Base-by-base conservation (phyloP, 2,329 filamentous ascomycete genomes). In the Neonectria sp. region DNA sequence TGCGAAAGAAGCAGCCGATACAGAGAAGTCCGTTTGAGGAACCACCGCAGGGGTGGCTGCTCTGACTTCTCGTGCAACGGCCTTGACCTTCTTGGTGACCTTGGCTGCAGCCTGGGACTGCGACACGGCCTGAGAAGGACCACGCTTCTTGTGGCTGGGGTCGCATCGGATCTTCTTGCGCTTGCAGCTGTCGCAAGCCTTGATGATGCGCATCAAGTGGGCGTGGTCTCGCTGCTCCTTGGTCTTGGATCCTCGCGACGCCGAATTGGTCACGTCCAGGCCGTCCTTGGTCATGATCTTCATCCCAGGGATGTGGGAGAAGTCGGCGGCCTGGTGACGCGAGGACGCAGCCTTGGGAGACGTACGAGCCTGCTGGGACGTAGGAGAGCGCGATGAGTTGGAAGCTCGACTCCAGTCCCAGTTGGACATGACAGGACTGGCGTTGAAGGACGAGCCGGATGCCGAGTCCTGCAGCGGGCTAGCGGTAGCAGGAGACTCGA, bases 171-270 rank as follows among this genome's bases (percentile, higher is more conserved):
- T 84, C 86, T 92, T 92, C 85, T 90, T 91, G 77, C 82, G 84
- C 67, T 84, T 82, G 82, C 90, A 92, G 67, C 83, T 82, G 49
- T 90, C 87, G 76, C 90, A 92, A n/a, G 90, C 90, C 81, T 91
- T 91, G 77, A 91, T 88, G 75, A 90, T 89, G 67, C 90, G 84
- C 88, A 92, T 91, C 53, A 91, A 80, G 71, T 91, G 89, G 6
- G 90, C 90, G 75, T 91, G 90, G 60, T 91, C 89, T 37, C 90
- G 86, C 82, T 91, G 89, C 82, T 91, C 89, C 83, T 90, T 90
- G 59, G 90, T 90, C 82, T 91, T 91, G 78, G 86, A 89, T 37
- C 89, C 89, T 45, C 89, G 85, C 17, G 88, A 89, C 15, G 88
- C 88, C 62, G 86, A 85, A 78, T 90, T 88, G 51, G 90, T 92